Evolutionary conservation across 345 rosid species (phyloP).

Genomic region (Capsella bursapastoris): DNA sequence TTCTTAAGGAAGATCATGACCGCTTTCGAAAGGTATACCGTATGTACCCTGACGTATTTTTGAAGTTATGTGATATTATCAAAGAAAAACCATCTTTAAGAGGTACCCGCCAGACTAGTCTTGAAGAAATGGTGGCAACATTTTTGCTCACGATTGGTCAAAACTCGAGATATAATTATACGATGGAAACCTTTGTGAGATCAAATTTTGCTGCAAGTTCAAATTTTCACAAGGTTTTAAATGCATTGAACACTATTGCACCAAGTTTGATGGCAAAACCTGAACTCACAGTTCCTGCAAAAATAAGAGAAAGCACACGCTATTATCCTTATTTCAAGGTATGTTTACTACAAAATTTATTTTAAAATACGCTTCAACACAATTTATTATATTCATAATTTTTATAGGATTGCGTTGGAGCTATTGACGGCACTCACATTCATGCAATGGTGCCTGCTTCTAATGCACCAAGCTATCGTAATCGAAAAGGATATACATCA

Average conservation of each 20-base stretch:
- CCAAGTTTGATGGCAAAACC: background rate
- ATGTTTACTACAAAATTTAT: background rate
- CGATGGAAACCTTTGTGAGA: background rate
- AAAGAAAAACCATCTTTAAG: background rate
- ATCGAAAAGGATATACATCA: background rate
- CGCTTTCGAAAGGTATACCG: background rate
- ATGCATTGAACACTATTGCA: background rate
- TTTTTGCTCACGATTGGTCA: background rate
- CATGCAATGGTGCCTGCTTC: background rate
- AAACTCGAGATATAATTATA: background rate
- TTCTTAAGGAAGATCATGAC: background rate
- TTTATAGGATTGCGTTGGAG: background rate
- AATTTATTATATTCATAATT: background rate
- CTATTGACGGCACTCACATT: background rate
- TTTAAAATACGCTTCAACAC: too few species aligned
- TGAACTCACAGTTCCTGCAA: background rate
- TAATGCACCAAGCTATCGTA: background rate
- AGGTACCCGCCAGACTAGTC: background rate
- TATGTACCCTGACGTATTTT: background rate
- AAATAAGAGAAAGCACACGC: background rate
- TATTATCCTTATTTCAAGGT: slow-evolving; percentile 1
- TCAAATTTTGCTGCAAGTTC: background rate
- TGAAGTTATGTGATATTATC: slow-evolving; percentile 6
- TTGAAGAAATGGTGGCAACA: slow-evolving; percentile 2
- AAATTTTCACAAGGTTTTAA: slow-evolving; percentile 1